Evolutionary conservation across 176 grass and related monocot genomes (phyloP), one percentile per base, ranked within the genome.

Genomic region (Aegilops sharonensis): DNA sequence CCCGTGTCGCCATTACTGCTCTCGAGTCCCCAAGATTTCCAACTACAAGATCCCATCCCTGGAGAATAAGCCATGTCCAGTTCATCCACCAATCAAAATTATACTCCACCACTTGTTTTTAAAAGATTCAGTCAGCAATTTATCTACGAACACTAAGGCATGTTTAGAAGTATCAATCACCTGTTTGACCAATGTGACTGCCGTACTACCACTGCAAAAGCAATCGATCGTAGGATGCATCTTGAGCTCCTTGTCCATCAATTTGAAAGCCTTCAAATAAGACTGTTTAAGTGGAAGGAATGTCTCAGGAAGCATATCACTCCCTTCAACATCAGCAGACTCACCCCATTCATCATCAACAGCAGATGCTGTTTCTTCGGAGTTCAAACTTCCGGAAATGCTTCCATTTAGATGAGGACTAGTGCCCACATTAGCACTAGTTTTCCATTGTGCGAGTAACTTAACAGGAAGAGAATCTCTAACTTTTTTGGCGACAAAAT

Each of bases 11-110:
- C 88, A 99, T 83, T 89, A 99, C 84, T 91, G 97, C 97, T 93
- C 97, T 99, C 5, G 97, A 99, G 73, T 99, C 97, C 54, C 97
- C 97, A 57, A 99, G 86, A 86, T 99, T 99, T 88, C 97, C 97
- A 78, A 99, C 85, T 87, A 99, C 85, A 78, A 99, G 97, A 91
- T 99, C 94, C 56, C 69, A 87, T 40, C 97, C 97, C 97, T 99
- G 92, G 76, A 74, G 76, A 90, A 92, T 81, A 83, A 91, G 45
- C 30, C 70, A 87, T 80, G 71, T 75, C 56, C 43, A 75, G 54
- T 74, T 90, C 61, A 90, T 87, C 60, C 17, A 87, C 40, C 74
- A 78, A 73, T 73, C 68, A 17, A 48, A 90, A 59, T 62, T 57
- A 21, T 75, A 80, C 27, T 83, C 78, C 68, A 81, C 14, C 39